Evolutionary conservation across 306 rosid genomes (phyloP).

Genomic region (Neltuma alba): DNA sequence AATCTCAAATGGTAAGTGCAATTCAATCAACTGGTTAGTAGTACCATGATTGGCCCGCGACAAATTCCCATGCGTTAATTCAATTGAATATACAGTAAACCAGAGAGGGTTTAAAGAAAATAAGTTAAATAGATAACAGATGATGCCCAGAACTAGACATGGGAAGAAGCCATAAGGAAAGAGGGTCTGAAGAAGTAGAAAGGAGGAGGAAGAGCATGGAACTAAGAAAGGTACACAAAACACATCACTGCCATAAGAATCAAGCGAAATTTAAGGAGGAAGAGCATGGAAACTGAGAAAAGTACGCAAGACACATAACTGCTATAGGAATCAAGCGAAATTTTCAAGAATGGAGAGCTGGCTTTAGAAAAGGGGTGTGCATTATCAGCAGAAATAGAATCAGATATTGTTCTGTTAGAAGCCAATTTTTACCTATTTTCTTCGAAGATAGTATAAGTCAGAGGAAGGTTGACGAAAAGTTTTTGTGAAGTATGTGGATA

Average conservation of each 20-base stretch:
- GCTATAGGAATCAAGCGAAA: not conserved
- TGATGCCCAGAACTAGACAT: not conserved
- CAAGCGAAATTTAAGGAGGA: not conserved
- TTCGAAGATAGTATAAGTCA: not conserved
- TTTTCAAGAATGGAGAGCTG: not conserved
- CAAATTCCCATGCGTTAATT: not conserved
- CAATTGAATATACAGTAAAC: conserved; percentile 15
- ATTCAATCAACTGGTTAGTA: conserved; percentile 14
- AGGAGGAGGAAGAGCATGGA: not conserved
- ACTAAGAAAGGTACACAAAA: not conserved
- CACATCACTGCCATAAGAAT: not conserved
- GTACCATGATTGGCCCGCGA: not conserved
- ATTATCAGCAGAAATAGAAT: not conserved
- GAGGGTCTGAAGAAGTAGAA: not conserved
- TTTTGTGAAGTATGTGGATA: not conserved
- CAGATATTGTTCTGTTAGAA: not conserved
- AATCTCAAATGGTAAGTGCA: not conserved
- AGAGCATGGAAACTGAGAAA: not conserved
- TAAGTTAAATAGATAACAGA: not conserved
- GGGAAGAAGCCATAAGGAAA: not conserved
- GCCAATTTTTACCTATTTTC: not conserved
- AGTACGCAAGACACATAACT: not conserved
- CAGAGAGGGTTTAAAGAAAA: not conserved
- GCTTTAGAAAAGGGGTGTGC: not conserved
- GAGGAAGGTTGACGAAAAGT: not conserved